These are phyloP conservation scores for Backusella australiensis DNA, from an alignment of 192 early-diverging fungal genomes.

Conservation along the genomic window DNA sequence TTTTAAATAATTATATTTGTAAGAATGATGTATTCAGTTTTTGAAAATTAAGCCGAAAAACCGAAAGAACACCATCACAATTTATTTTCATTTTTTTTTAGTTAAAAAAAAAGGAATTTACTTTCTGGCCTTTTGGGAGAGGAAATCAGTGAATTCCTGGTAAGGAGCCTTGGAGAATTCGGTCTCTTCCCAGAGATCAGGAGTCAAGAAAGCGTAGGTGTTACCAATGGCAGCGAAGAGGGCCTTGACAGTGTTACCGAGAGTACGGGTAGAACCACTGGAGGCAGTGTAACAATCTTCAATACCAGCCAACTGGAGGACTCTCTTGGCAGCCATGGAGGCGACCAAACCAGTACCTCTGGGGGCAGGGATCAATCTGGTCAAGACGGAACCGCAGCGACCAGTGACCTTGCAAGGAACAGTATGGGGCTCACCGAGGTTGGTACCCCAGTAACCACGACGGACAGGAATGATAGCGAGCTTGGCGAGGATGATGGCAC, in stretches of 20 bases:
- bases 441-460: slow-evolving; percentile 98
- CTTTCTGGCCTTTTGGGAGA: slow-evolving; percentile 51
- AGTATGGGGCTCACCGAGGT: slow-evolving; percentile 96
- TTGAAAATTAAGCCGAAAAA: not conserved
- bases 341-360: slow-evolving; percentile 99
- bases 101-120: slow-evolving; percentile 23
- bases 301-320: slow-evolving; percentile 96
- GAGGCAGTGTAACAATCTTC: slow-evolving; percentile 96
- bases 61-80: not conserved
- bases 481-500: slow-evolving; percentile 99
- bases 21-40: slow-evolving; percentile 1
- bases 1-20: not conserved
- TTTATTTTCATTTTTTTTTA: not conserved
- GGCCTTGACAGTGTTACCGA: slow-evolving; percentile 99
- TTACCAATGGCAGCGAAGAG: slow-evolving; percentile 95
- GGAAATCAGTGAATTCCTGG: slow-evolving; percentile 86
- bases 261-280: slow-evolving; percentile 95
- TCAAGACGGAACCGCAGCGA: slow-evolving; percentile 91
- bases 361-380: slow-evolving; percentile 96
- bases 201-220: slow-evolving; percentile 97
- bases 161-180: slow-evolving; percentile 86
- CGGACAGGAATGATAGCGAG: slow-evolving; percentile 96
- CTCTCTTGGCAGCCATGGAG: slow-evolving; percentile 96
- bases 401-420: slow-evolving; percentile 97
- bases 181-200: slow-evolving; percentile 94